Evolutionary conservation across 208 protist species (phyloP), one percentile per base, ranked within the genome.

Genomic region (Herpetomonas tarakana): DNA sequence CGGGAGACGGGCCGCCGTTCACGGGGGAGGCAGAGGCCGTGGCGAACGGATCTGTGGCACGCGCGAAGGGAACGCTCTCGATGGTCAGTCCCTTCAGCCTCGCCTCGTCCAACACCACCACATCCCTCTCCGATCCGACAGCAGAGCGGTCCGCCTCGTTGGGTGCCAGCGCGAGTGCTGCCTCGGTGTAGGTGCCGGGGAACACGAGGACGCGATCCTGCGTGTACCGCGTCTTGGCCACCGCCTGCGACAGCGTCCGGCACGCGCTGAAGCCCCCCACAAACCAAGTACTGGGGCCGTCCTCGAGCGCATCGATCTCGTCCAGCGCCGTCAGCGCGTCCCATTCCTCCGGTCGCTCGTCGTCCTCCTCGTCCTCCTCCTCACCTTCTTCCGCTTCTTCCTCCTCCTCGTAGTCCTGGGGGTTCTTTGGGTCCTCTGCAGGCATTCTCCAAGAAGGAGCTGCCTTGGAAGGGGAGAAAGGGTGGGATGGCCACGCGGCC

Each of bases 171-270:
- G 30, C 25, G 29, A 11, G 11, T 46, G 44, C 7, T 46, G 63
- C 21, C 18, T 64, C 62, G 25, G 59, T 41, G 69, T 92, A 91
- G 14, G 76, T 25, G 25, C 82, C 81, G 18, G 84, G 80, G 58
- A 90, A 94, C 14, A 92, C 77, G 26, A 88, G 70, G 6, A 94
- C 64, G 30, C 78, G 53, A 47, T 94, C 88, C 45, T 91, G 70
- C 35, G 74, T 65, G 73, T 91, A 94, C 47, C 66, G 62, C 25
- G 83, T 68, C 0, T 41, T 29, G 21, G 41, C 41, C 22, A 92
- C 54, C 1, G 75, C 78, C 53, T 83, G 74, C 12, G 76, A 74
- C 27, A 92, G 71, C 25, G 64, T 76, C 12, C 71, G 3, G 46
- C 76, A 63, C 4, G 66, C 60, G 68, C 85, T 92, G 71, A 88